Evolutionary conservation across 306 rosid genomes (phyloP).

Genomic region (Corylus heterophylla): DNA sequence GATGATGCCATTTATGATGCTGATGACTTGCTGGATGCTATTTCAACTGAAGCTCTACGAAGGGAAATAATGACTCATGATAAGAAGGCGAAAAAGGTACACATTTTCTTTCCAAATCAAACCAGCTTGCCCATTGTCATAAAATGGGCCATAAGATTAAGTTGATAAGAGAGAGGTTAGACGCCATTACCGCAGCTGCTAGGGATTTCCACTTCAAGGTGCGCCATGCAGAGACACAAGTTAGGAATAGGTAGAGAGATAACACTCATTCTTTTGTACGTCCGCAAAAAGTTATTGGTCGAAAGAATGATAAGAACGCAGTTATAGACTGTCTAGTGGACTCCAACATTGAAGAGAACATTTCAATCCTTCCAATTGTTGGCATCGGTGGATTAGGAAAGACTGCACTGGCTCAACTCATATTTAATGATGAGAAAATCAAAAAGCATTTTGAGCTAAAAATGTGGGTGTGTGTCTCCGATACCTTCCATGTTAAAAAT

Average conservation of each 20-base stretch:
- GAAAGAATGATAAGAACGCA: slow-evolving; percentile 2
- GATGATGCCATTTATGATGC: neutral
- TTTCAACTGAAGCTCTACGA: neutral
- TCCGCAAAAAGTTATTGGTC: neutral
- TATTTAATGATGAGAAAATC: neutral
- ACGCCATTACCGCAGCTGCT: neutral
- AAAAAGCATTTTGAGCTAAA: neutral
- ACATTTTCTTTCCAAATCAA: neutral
- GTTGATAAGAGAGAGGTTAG: neutral
- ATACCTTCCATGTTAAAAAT: no score
- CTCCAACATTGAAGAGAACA: neutral
- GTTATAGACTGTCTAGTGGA: neutral
- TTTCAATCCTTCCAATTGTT: slow-evolving; percentile 16
- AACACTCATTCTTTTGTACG: neutral
- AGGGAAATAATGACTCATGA: neutral
- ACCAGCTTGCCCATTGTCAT: neutral
- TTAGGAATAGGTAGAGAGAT: neutral
- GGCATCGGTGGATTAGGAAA: slow-evolving; percentile 26
- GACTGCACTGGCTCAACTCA: slow-evolving; percentile 18
- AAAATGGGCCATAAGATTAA: neutral
- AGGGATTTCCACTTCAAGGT: neutral
- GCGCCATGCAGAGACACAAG: no score
- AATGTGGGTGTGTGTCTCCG: slow-evolving; percentile 5
- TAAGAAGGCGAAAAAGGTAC: neutral
- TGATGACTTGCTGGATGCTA: neutral